Evolutionary conservation across 345 rosid genomes (phyloP).

Genomic region (Pelargonium nanum): DNA sequence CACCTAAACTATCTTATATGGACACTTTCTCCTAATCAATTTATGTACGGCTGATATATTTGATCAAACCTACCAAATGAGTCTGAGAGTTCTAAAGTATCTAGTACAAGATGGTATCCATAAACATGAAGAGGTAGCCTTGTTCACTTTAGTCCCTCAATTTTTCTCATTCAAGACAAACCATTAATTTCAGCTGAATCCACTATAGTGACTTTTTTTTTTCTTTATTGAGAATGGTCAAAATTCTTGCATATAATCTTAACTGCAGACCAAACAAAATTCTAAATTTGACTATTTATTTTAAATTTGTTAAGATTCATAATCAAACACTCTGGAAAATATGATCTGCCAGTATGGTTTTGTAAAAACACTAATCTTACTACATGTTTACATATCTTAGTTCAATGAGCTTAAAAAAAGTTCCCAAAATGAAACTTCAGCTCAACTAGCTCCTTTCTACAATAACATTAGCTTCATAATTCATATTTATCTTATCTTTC

Average conservation of each 20-base stretch:
- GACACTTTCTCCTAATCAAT: background rate
- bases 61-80: background rate
- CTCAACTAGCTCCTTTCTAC: background rate
- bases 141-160: no score
- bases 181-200: background rate
- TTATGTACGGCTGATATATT: background rate
- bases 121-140: no score
- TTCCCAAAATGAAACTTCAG: background rate
- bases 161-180: no score
- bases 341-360: background rate
- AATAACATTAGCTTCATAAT: background rate
- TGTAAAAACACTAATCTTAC: background rate
- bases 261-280: background rate
- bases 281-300: background rate
- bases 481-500: background rate
- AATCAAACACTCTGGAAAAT: no score
- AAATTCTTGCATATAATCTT: no score
- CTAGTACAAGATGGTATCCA: background rate
- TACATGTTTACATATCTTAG: no score
- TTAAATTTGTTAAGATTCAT: background rate
- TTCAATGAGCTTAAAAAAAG: background rate
- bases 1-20: no score
- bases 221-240: no score
- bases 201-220: background rate
- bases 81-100: background rate